Conservation (phyloP, 805 yeast species). For the Naumovozyma dairenensis region DNA sequence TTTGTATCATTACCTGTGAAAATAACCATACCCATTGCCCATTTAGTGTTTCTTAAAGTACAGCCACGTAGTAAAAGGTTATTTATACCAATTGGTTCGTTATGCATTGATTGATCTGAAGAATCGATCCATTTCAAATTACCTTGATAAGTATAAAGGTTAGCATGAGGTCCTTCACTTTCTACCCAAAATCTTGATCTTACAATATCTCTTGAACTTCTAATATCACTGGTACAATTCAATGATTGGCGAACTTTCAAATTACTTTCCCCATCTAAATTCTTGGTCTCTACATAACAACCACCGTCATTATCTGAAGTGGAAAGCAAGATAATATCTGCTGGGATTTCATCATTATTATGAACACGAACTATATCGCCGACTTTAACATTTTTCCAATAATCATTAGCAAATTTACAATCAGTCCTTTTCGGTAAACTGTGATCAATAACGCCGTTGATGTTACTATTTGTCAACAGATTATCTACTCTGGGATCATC, state of each 20-base stretch:
- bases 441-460: conserved; percentile 48
- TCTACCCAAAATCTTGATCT: conserved; percentile 55
- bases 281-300: conserved; percentile 73
- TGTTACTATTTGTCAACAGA: conserved; percentile 41
- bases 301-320: conserved; percentile 60
- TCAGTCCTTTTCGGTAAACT: conserved; percentile 37
- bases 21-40: conserved; percentile 70
- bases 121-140: conserved; percentile 44
- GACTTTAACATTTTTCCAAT: conserved; percentile 62
- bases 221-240: conserved; percentile 46
- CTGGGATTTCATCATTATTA: conserved; percentile 72
- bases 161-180: conserved; percentile 80
- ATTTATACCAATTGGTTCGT: conserved; percentile 64
- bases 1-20: conserved; percentile 77
- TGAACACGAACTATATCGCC: conserved; percentile 67
- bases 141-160: conserved; percentile 68
- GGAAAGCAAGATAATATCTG: conserved; percentile 56
- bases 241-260: conserved; percentile 67
- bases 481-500: conserved; percentile 19
- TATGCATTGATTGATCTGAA: conserved; percentile 11
- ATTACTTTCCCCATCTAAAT: conserved; percentile 75
- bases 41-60: conserved; percentile 67
- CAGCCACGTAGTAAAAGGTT: conserved; percentile 69
- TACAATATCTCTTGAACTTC: conserved; percentile 40
- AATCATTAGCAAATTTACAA: conserved; percentile 28